Evolutionary conservation across 768 basidiomycete species (phyloP).

Genomic region (Obba rivulosa): DNA sequence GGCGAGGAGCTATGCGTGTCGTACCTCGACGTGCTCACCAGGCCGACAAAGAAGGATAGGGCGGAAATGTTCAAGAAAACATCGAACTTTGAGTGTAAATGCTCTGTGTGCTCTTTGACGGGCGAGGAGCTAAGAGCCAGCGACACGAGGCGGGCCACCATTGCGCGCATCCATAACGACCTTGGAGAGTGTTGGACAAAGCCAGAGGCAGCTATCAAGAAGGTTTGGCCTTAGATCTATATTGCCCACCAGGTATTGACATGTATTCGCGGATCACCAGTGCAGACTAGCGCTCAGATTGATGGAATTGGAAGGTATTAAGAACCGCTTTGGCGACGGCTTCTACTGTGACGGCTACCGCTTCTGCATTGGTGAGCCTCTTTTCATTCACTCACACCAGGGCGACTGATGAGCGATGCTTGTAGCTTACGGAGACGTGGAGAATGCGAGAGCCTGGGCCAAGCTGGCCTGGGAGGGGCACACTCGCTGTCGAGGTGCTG

Average conservation of each 20-base stretch:
- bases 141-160: constrained; percentile 16
- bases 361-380: constrained; percentile 15
- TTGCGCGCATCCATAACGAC: constrained; percentile 19
- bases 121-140: constrained; percentile 17
- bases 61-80: constrained; percentile 10
- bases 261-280: background rate
- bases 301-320: constrained; percentile 16
- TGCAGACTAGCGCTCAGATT: constrained; percentile 16
- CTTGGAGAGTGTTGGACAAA: constrained; percentile 15
- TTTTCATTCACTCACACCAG: background rate
- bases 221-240: constrained; percentile 5
- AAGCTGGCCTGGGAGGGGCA: constrained; percentile 7
- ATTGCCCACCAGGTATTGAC: background rate
- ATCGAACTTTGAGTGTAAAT: constrained; percentile 21
- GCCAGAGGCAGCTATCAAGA: constrained; percentile 18
- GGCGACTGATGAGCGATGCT: background rate
- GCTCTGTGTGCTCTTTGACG: constrained; percentile 16
- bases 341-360: constrained; percentile 23
- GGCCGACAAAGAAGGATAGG: background rate
- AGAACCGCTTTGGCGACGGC: constrained; percentile 9
- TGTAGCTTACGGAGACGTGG: background rate
- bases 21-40: constrained; percentile 14
- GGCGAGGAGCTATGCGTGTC: constrained; percentile 28
- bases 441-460: constrained; percentile 10
- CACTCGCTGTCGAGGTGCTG: background rate